phyloP scores from a whole-genome alignment of 495 filamentous ascomycete genomes.

The Amniculicola lignicola region DNA sequence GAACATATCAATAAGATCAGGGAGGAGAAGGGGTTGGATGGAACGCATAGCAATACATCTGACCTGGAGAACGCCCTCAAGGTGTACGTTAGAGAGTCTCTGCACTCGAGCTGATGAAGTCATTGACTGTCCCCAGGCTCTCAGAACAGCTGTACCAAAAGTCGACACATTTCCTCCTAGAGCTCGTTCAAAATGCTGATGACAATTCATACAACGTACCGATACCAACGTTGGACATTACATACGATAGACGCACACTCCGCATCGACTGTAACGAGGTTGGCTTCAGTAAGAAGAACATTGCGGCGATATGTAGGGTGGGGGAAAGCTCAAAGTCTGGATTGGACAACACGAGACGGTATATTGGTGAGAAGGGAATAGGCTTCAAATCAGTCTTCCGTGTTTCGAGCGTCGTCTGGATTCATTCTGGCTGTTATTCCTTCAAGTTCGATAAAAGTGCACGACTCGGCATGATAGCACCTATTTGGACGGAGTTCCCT shows the following conservation, averaged over 20 bases:
- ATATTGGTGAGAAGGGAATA: slow-evolving; percentile 18
- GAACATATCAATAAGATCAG: background rate
- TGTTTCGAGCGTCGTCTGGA: background rate
- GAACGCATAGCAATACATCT: background rate
- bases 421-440: background rate
- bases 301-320: slow-evolving; percentile 5
- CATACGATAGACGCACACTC: background rate
- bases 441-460: slow-evolving; percentile 7
- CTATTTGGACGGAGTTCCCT: slow-evolving; percentile 3
- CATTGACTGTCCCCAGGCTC: background rate
- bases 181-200: slow-evolving; percentile 14
- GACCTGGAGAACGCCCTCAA: background rate
- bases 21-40: background rate
- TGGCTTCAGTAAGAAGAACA: slow-evolving; percentile 1
- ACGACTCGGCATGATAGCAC: slow-evolving; percentile 14
- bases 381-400: slow-evolving; percentile 20
- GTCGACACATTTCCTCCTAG: slow-evolving; percentile 9
- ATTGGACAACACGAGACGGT: background rate
- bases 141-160: background rate
- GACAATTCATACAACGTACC: background rate
- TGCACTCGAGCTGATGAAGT: background rate
- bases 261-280: slow-evolving; percentile 14
- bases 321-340: slow-evolving; percentile 4
- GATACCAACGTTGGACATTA: background rate
- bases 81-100: background rate